These are phyloP conservation scores for Pezicula neosporulosa DNA, from an alignment of 2,329 filamentous ascomycete genomes.

Conservation along the genomic window DNA sequence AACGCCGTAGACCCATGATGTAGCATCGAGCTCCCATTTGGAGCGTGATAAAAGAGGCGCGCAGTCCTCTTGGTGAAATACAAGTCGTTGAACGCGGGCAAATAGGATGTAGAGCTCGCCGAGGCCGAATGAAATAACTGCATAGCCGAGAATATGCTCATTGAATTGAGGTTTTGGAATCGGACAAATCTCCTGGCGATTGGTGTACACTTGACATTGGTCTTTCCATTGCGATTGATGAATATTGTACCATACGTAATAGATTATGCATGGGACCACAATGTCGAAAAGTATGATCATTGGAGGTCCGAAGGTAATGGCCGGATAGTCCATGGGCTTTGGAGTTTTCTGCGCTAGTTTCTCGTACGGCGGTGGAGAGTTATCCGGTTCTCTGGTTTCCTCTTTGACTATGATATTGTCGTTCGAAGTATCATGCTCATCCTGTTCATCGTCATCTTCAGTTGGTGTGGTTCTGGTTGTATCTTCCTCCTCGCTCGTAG, in stretches of 20 bases:
- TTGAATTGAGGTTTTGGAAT: slow-evolving; percentile 14
- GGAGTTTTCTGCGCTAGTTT: slow-evolving; percentile 19
- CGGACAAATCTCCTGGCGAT: slow-evolving; percentile 6
- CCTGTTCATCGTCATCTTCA: neutral
- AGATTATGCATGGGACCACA: slow-evolving; percentile 19
- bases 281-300: slow-evolving; percentile 19
- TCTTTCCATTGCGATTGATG: slow-evolving; percentile 9
- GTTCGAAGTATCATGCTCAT: neutral
- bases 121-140: slow-evolving; percentile 15
- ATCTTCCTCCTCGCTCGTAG: too few species aligned
- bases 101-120: slow-evolving; percentile 18
- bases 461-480: too few species aligned
- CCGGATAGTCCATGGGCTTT: slow-evolving; percentile 16
- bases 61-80: slow-evolving; percentile 12
- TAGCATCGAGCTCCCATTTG: slow-evolving; percentile 18
- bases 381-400: neutral
- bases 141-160: slow-evolving; percentile 15
- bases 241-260: slow-evolving; percentile 15
- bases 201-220: slow-evolving; percentile 6
- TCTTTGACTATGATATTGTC: neutral
- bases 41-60: slow-evolving; percentile 18
- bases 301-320: slow-evolving; percentile 18
- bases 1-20: slow-evolving; percentile 18
- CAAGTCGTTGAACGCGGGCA: slow-evolving; percentile 10
- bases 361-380: slow-evolving; percentile 8